These are phyloP conservation scores for Tulasnella sp. DNA, from an alignment of 768 basidiomycete genomes.

Conservation along the genomic window DNA sequence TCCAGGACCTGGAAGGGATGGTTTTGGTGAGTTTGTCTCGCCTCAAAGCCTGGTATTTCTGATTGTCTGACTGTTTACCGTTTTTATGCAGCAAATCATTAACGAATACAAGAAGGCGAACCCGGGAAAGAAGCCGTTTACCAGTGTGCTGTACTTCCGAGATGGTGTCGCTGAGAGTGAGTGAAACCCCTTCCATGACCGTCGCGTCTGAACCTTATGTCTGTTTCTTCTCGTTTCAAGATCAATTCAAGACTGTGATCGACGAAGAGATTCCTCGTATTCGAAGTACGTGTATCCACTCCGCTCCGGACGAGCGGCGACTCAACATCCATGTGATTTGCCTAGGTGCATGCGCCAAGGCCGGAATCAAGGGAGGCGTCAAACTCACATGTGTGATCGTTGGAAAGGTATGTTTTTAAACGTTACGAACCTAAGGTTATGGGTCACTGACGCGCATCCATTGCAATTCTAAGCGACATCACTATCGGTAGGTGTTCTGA, in stretches of 20 bases:
- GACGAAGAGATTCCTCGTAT: conserved; percentile 49
- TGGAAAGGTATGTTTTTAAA: conserved; percentile 46
- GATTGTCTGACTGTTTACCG: no score
- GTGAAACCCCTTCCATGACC: background rate
- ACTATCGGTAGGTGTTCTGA: conserved; percentile 42
- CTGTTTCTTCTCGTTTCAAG: background rate
- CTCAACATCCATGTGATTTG: background rate
- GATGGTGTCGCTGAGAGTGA: conserved; percentile 29
- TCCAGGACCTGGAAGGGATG: conserved; percentile 34
- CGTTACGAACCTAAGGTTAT: background rate
- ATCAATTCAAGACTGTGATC: conserved; percentile 33
- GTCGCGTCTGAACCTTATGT: background rate
- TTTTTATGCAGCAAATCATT: conserved; percentile 16
- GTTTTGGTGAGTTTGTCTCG: background rate
- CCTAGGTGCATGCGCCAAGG: conserved; percentile 57
- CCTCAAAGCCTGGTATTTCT: no score
- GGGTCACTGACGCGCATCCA: background rate
- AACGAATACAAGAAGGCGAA: conserved; percentile 18
- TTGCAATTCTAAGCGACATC: conserved; percentile 45
- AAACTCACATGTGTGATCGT: conserved; percentile 76
- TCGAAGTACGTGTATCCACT: conserved; percentile 44
- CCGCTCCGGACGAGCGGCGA: background rate
- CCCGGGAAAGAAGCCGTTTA: background rate
- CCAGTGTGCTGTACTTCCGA: conserved; percentile 25
- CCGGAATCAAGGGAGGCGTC: conserved; percentile 46